Evolutionary conservation across 2,329 filamentous ascomycete genomes (phyloP), one percentile per base, ranked within the genome.

Genomic region (Nigrospora sphaerica): DNA sequence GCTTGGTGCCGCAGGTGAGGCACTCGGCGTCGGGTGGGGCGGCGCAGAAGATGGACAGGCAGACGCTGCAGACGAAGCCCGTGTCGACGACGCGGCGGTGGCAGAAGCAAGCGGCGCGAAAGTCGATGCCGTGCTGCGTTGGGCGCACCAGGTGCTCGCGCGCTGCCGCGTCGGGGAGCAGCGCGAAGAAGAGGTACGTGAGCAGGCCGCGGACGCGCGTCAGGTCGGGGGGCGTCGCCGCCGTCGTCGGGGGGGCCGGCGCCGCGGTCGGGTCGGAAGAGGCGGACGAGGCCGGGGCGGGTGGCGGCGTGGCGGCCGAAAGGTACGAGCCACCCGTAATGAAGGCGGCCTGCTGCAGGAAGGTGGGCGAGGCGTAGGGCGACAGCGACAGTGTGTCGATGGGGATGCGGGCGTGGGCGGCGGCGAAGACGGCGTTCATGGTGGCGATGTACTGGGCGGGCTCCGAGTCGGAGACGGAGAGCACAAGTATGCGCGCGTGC

Each of bases 381-480:
- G 48, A 50, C 6, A 98, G 75, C 54, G 95, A 86, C 50, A 95
- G 78, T 32, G 95, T 92, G 64, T 98, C 93, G 58, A 98, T 90
- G 19, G 91, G 88, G 52, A 98, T 89, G 56, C 81, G 81, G 46
- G 90, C 78, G 53, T 92, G 84, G 59, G 95, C 88, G 49, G 92
- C 93, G 3, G 93, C 93, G 67, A 98, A 98, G 50, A 97, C 95
- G 57, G 86, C 81, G 69, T 98, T 98, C 93, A 98, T 98, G 55
- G 95, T 93, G 1, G 92, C 86, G 46, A 98, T 98, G 70, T 98
- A 98, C 66, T 97, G 86, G 6, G 90, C 83, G 0, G 95, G 80
- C 57, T 92, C 87, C 37, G 78, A 77, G 60, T 89, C 89, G 40
- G 88, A 95, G 5, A 96, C 90, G 41, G 88, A 95, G 45, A 98